Evolutionary conservation across 805 yeast species (phyloP).

Genomic region (Cyberlindnera mycetangii): DNA sequence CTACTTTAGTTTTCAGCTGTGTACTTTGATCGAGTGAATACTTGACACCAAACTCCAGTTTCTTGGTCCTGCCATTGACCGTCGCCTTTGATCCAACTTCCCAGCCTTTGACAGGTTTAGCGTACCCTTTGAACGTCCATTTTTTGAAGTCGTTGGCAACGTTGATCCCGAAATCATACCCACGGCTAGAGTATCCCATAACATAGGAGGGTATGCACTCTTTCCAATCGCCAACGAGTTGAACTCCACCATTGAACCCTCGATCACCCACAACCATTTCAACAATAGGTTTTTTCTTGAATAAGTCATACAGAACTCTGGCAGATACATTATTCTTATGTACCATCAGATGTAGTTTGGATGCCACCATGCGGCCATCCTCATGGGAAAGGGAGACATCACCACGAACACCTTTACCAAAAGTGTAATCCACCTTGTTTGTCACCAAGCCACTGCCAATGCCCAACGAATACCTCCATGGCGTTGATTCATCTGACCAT

Average conservation of each 20-base stretch:
- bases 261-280: slow-evolving; percentile 1
- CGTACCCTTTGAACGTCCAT: neutral
- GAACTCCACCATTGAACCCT: slow-evolving; percentile 4
- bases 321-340: neutral
- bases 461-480: slow-evolving; percentile 10
- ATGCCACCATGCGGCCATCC: neutral
- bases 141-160: neutral
- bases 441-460: neutral
- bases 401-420: neutral
- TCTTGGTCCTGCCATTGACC: neutral
- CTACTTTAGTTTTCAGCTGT: slow-evolving; percentile 3
- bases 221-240: neutral
- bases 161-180: neutral
- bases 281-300: neutral
- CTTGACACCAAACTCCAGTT: slow-evolving; percentile 4
- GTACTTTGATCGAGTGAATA: slow-evolving; percentile 1
- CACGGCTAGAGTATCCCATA: neutral
- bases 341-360: neutral
- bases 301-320: slow-evolving; percentile 2
- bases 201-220: neutral
- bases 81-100: slow-evolving; percentile 3
- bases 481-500: slow-evolving; percentile 1
- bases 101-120: neutral
- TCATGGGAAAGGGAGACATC: slow-evolving; percentile 1
- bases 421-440: slow-evolving; percentile 7